A percentile compares a stretch with the other conserved stretches of the same genome.
Conservation (phyloP, 1,284 basidiomycete species). For the Porogramme epimiltina region DNA sequence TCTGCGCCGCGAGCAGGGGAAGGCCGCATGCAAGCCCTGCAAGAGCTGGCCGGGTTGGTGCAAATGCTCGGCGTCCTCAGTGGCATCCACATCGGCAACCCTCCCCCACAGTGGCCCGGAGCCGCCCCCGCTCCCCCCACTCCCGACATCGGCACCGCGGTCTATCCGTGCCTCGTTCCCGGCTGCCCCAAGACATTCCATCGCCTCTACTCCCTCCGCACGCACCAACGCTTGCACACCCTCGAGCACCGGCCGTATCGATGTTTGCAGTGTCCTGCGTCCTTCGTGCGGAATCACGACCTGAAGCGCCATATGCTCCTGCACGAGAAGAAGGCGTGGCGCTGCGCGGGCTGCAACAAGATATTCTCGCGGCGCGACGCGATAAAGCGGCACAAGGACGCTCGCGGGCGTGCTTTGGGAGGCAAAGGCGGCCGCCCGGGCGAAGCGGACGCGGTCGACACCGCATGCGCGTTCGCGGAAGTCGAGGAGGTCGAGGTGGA, state of each 20-base stretch:
- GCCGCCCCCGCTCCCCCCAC: slow-evolving; percentile 27
- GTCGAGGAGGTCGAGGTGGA: slow-evolving; percentile 62
- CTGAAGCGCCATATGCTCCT: slow-evolving; percentile 70
- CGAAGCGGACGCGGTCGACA: slow-evolving; percentile 41
- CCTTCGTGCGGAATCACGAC: slow-evolving; percentile 76
- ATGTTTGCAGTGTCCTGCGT: slow-evolving; percentile 65
- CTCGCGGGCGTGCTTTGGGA: slow-evolving; percentile 44
- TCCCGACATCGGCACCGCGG: slow-evolving; percentile 66
- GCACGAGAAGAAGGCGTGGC: slow-evolving; percentile 70
- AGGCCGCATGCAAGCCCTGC: slow-evolving; percentile 53
- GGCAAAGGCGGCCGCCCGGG: slow-evolving; percentile 26
- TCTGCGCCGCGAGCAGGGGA: slow-evolving; percentile 55
- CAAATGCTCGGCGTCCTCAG: slow-evolving; percentile 77
- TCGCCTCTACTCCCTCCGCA: slow-evolving; percentile 64
- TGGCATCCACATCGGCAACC: slow-evolving; percentile 64
- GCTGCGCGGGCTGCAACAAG: slow-evolving; percentile 70
- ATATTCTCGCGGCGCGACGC: slow-evolving; percentile 76
- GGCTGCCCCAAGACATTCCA: slow-evolving; percentile 68
- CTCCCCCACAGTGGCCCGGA: slow-evolving; percentile 31
- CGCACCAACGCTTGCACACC: slow-evolving; percentile 66
- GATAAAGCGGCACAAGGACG: slow-evolving; percentile 72
- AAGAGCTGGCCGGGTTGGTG: slow-evolving; percentile 74
- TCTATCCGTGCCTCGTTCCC: slow-evolving; percentile 69
- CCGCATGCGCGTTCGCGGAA: slow-evolving; percentile 52
- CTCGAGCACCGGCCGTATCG: slow-evolving; percentile 59